A percentile compares a stretch with the other conserved stretches of the same genome.
Conservation (phyloP, 1,284 basidiomycete species). For the Moniliophthora roreri region DNA sequence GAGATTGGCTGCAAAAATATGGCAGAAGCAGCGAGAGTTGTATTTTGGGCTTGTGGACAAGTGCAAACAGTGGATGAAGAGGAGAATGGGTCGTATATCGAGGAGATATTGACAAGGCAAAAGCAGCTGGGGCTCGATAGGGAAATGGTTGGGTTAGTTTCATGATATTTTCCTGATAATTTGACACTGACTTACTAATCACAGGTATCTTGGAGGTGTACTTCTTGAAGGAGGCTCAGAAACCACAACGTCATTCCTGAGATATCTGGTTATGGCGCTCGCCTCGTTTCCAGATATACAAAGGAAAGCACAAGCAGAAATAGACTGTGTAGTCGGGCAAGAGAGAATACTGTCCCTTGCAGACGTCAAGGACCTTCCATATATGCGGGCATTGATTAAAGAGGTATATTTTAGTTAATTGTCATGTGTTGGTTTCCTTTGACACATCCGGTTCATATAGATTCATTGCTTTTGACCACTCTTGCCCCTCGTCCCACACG, state of each 20-base stretch:
- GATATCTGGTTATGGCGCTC: conserved; percentile 16
- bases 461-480: conserved; percentile 23
- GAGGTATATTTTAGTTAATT: too few species aligned
- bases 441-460: conserved; percentile 6
- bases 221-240: conserved; percentile 20
- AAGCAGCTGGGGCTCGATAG: conserved; percentile 6
- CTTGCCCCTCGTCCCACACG: conserved; percentile 17
- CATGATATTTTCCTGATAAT: background rate
- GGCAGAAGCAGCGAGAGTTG: conserved; percentile 13
- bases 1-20: conserved; percentile 15
- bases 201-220: conserved; percentile 20
- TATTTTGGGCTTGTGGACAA: too few species aligned
- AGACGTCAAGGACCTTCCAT: too few species aligned
- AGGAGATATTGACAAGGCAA: conserved; percentile 4
- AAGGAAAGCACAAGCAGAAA: conserved; percentile 25
- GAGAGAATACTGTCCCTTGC: conserved; percentile 22
- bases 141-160: conserved; percentile 10
- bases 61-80: conserved; percentile 1
- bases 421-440: background rate
- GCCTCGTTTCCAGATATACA: conserved; percentile 24
- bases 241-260: conserved; percentile 16
- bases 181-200: background rate
- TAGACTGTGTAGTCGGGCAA: conserved; percentile 25
- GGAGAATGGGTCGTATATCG: conserved; percentile 10
- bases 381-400: too few species aligned